Evolutionary conservation across 2,329 filamentous ascomycete species (phyloP), one percentile per base, ranked within the genome.

Genomic region (Sarocladium brachiariae): DNA sequence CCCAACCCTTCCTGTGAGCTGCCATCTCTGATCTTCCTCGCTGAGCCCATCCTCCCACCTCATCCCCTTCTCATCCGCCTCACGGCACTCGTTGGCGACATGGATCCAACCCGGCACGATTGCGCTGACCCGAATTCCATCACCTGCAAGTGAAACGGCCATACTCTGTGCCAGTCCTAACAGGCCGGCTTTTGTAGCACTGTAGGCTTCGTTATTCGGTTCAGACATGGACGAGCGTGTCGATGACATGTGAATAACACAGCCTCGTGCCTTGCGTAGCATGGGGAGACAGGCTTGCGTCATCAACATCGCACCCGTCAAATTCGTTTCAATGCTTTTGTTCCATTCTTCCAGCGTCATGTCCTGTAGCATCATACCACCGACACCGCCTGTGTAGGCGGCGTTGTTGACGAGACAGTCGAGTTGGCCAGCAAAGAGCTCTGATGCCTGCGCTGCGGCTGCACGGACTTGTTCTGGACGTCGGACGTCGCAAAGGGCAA

Each of bases 41-140:
- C 59, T 66, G 55, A 77, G 55, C 0, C 69, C 72, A 3, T 74
- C 69, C 52, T 74, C 71, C 75, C 74, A 77, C 30, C 54, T 53
- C 45, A 48, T 53, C 0, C 65, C 65, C 35, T 64, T 59, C 55
- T 70, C 66, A 56, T 77, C 61, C 9, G 59, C 61, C 21, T 54
- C 58, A 34, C 53, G 56, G 51, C 57, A 58, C 52, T 63, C 61
- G 41, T 75, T 64, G 43, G 57, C 62, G 7, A 77, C 74, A 55
- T 76, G 67, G 43, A 78, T 74, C 75, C 75, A 78, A 0, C 75
- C 74, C 0, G 73, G 74, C 30, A 76, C 57, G 14, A 78, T 70
- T 0, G 72, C 67, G 53, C 76, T 77, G 23, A 74, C 71, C 4
- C 72, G 63, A 23, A 78, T 68, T 10, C 67, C 65, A 39, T 69